Conservation (phyloP, 176 grass and related monocot species). For the Urochloa ruziziensis region DNA sequence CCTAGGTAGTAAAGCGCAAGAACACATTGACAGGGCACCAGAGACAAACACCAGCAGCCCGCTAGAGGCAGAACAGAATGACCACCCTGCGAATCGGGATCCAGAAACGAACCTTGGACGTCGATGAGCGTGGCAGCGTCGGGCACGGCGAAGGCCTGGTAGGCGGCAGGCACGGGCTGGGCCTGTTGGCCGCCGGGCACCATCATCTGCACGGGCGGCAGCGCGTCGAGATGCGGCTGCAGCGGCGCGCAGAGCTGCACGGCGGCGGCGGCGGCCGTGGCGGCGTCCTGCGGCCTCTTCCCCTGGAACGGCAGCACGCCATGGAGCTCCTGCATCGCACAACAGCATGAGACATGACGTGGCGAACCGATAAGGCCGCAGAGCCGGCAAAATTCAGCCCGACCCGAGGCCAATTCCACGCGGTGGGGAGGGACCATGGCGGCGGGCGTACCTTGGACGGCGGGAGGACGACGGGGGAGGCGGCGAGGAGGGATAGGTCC, state of each 20-base stretch:
- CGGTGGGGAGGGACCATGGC: not conserved
- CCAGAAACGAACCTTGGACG: conserved; percentile 45
- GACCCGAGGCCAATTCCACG: not conserved
- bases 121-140: conserved; percentile 56
- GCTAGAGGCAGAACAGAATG: not conserved
- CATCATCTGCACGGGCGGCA: conserved; percentile 27
- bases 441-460: conserved; percentile 30
- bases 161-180: not conserved
- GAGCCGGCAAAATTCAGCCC: too few relatives aligned
- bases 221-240: conserved; percentile 38
- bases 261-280: not conserved
- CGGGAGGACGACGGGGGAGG: conserved; percentile 35
- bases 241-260: conserved; percentile 37
- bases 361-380: too few relatives aligned
- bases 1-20: not conserved
- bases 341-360: too few relatives aligned
- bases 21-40: not conserved
- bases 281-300: conserved; percentile 43
- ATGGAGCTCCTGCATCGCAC: conserved; percentile 39
- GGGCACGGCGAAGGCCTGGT: conserved; percentile 27
- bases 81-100: not conserved
- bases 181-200: conserved; percentile 4
- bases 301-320: conserved; percentile 39
- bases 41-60: too few relatives aligned
- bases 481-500: conserved; percentile 46